A percentile compares a stretch with the other conserved stretches of the same genome.
These are phyloP conservation scores for Phytophthora citrophthora DNA, from an alignment of 352 stramenopile genomes.

Conservation along the genomic window DNA sequence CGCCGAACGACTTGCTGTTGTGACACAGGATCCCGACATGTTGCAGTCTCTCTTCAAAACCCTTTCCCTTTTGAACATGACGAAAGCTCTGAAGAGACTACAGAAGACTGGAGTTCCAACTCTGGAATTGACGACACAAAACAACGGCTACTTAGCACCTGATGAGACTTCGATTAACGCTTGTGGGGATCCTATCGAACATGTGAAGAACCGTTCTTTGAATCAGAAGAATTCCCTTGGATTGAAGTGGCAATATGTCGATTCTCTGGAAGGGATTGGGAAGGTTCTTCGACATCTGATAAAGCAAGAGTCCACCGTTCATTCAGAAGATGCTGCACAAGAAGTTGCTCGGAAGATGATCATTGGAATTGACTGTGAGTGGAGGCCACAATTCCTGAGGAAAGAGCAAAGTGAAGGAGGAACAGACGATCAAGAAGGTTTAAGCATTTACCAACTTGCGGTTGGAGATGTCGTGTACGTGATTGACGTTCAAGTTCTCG, in stretches of 20 bases:
- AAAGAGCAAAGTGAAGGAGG: slow-evolving; percentile 19
- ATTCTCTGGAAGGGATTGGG: slow-evolving; percentile 28
- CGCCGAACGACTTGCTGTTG: slow-evolving; percentile 43
- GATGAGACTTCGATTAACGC: neutral
- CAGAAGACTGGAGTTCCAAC: slow-evolving; percentile 24
- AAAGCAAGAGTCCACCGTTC: slow-evolving; percentile 4
- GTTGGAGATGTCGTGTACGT: slow-evolving; percentile 53
- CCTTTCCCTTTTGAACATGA: slow-evolving; percentile 45
- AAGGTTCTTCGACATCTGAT: slow-evolving; percentile 32
- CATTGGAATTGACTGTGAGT: slow-evolving; percentile 72
- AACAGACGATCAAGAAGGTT: slow-evolving; percentile 24
- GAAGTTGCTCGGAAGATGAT: slow-evolving; percentile 28
- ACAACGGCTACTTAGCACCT: neutral
- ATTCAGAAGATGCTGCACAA: slow-evolving; percentile 7
- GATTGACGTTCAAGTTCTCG: slow-evolving; percentile 65
- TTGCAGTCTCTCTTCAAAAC: slow-evolving; percentile 39
- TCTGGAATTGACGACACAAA: neutral
- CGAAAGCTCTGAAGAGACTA: slow-evolving; percentile 64
- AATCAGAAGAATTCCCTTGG: neutral
- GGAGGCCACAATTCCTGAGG: slow-evolving; percentile 55
- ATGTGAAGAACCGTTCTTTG: slow-evolving; percentile 34
- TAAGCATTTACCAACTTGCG: slow-evolving; percentile 65
- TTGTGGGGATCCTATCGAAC: slow-evolving; percentile 27
- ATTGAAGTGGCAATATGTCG: slow-evolving; percentile 45
- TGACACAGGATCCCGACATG: slow-evolving; percentile 30